Evolutionary conservation across 2,329 filamentous ascomycete genomes (phyloP), one percentile per base, ranked within the genome.

Genomic region (Acrocalymma vagum): DNA sequence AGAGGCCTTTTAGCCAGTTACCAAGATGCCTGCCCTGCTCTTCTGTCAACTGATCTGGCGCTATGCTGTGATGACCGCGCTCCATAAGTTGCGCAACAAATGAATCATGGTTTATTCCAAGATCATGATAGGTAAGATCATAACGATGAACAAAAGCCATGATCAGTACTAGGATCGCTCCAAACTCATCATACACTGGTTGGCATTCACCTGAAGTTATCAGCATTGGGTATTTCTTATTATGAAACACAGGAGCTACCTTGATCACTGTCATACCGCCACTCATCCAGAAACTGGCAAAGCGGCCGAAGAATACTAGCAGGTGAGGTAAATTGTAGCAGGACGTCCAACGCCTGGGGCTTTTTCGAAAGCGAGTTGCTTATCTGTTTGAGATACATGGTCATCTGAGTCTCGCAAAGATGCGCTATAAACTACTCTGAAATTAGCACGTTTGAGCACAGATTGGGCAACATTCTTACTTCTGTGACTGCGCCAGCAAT

Each of bases 101-200:
- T 1, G 85, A 88, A 41, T 85, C 81, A 0, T 77, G 61, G 1
- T 80, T 74, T 9, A 83, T 72, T 2, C 87, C 88, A 20, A 92
- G 73, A 23, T 92, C 87, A 4, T 79, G 70, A 5, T 77, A 72
- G 0, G 77, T 79, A 8, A 94, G 74, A 35, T 83, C 80, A 58
- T 92, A 93, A 10, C 90, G 84, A 61, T 90, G 82, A n/a, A 86
- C 80, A 50, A 91, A 86, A 0, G 87, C 86, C 35, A 92, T 70
- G 0, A 91, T 78, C 3, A 94, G 74, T 1, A 94, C 77, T 6
- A 94, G 71, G 11, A 92, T 84, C 0, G 87, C 84, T 1, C 88
- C 88, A 53, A 93, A 94, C 55, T 95, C 90, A 59, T 94, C 90
- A 55, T 94, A 94, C 1, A 91, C 84, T 0, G 88, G 88, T 62